phyloP scores from a whole-genome alignment of 345 rosid species.

The Populus ilicifolia region DNA sequence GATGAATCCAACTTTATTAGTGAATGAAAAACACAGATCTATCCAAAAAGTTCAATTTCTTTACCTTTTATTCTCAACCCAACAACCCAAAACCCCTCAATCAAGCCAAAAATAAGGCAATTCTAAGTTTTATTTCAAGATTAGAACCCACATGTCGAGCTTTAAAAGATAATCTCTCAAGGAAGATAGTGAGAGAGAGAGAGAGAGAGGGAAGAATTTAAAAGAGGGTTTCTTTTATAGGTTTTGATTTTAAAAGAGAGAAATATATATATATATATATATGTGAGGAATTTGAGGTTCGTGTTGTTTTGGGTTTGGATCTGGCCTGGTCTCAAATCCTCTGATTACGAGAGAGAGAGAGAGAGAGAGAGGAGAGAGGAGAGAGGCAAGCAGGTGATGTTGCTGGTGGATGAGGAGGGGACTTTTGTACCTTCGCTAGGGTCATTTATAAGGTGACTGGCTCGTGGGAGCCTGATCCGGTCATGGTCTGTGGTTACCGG shows the following conservation, averaged over 20 bases:
- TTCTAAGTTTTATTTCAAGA: neutral
- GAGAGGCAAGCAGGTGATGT: neutral
- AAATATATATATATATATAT: neutral
- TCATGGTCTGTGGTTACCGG: neutral
- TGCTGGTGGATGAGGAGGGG: neutral
- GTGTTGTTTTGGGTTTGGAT: neutral
- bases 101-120: neutral
- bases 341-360: slow-evolving; percentile 4
- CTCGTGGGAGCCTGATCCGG: neutral
- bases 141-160: neutral
- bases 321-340: neutral
- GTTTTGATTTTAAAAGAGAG: slow-evolving; percentile 10
- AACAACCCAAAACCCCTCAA: neutral
- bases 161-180: neutral
- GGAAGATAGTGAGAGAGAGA: neutral
- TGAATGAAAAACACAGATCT: slow-evolving; percentile 2
- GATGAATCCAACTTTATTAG: neutral
- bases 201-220: slow-evolving; percentile 25
- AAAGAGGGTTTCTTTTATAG: slow-evolving; percentile 29
- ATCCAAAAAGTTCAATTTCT: neutral
- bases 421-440: neutral
- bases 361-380: no score
- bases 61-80: neutral
- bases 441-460: slow-evolving; percentile 10
- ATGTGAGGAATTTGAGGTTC: slow-evolving; percentile 1